Evolutionary conservation across 2,329 filamentous ascomycete genomes (phyloP).

Genomic region (Aureobasidium lini): DNA sequence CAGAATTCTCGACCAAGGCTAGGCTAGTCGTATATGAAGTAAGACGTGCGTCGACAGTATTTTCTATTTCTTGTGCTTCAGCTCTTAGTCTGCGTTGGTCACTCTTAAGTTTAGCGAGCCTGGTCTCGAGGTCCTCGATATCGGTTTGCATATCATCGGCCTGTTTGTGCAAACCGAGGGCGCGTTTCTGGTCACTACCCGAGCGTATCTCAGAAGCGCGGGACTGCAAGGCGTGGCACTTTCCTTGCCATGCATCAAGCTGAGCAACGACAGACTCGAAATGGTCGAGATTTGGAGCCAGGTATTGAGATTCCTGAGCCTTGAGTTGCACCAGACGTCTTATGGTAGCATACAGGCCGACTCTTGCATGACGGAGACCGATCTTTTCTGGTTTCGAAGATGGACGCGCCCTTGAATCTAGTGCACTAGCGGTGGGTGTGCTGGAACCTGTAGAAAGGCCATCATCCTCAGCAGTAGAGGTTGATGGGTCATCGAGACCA

Average conservation of each 20-base stretch:
- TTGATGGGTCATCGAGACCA: slow-evolving; percentile 32
- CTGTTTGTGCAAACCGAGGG: slow-evolving; percentile 43
- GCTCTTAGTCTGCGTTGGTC: slow-evolving; percentile 52
- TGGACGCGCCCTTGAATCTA: slow-evolving; percentile 19
- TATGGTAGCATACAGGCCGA: slow-evolving; percentile 57
- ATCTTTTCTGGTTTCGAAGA: slow-evolving; percentile 45
- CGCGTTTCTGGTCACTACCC: slow-evolving; percentile 50
- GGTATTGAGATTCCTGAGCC: slow-evolving; percentile 56
- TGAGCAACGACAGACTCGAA: slow-evolving; percentile 52
- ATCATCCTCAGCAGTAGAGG: slow-evolving; percentile 31
- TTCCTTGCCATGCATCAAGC: slow-evolving; percentile 51
- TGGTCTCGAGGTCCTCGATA: slow-evolving; percentile 59
- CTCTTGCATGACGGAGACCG: slow-evolving; percentile 56
- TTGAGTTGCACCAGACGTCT: slow-evolving; percentile 58
- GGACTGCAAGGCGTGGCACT: slow-evolving; percentile 47
- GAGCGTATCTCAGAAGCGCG: slow-evolving; percentile 52
- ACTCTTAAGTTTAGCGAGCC: slow-evolving; percentile 53
- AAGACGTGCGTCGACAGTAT: slow-evolving; percentile 60
- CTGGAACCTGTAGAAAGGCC: slow-evolving; percentile 41
- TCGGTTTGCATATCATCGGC: slow-evolving; percentile 50
- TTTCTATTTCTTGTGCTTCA: slow-evolving; percentile 56
- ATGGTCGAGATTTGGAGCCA: slow-evolving; percentile 50
- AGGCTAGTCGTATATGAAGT: slow-evolving; percentile 64
- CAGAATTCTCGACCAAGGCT: slow-evolving; percentile 56
- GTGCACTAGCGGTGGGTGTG: slow-evolving; percentile 39